phyloP scores from a whole-genome alignment of 805 yeast species.

The Candida qinlingensis region DNA sequence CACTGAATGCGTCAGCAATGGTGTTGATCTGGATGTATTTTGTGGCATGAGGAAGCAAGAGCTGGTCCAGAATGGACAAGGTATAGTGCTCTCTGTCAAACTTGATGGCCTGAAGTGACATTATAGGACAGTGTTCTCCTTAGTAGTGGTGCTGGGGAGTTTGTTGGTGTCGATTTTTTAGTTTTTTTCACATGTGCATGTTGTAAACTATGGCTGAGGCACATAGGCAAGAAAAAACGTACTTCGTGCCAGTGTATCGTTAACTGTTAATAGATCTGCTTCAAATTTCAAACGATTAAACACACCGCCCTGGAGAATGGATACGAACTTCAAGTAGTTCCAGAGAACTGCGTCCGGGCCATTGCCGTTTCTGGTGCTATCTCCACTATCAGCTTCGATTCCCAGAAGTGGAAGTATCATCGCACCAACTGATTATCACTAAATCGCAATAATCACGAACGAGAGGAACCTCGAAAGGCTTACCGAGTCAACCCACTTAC shows the following conservation, averaged over 20 bases:
- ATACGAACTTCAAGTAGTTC: not conserved
- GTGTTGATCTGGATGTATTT: conserved; percentile 55
- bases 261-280: too few relatives aligned
- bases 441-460: not conserved
- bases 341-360: not conserved
- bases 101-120: conserved; percentile 60
- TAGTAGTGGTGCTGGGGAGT: not conserved
- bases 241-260: too few relatives aligned
- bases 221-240: too few relatives aligned
- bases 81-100: conserved; percentile 43
- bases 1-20: conserved; percentile 73
- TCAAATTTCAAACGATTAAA: too few relatives aligned
- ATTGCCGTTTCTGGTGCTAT: too few relatives aligned
- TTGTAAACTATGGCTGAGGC: too few relatives aligned
- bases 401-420: not conserved
- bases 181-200: not conserved
- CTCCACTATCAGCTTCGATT: not conserved
- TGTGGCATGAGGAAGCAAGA: conserved; percentile 74
- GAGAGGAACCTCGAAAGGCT: not conserved
- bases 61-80: conserved; percentile 73
- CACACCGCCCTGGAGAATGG: too few relatives aligned
- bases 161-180: not conserved
- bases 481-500: not conserved
- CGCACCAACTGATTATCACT: not conserved
- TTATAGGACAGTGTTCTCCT: conserved; percentile 2